Conservation (phyloP, 352 stramenopile genomes). For the Phytophthora syringae region DNA sequence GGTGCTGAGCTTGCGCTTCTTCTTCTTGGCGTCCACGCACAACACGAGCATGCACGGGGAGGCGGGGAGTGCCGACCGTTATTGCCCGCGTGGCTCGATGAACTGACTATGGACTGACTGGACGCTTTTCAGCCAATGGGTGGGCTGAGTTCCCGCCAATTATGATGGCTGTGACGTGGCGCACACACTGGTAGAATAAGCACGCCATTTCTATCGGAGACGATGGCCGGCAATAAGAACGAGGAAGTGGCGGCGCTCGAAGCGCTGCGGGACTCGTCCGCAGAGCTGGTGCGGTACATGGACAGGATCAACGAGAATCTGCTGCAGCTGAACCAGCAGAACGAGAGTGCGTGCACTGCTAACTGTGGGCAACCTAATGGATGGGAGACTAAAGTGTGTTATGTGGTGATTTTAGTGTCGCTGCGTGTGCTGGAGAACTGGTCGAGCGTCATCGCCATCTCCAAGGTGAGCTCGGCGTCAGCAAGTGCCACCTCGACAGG, state of each 20-base stretch:
- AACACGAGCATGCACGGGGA: constrained; percentile 38
- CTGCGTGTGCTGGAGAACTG: constrained; percentile 84
- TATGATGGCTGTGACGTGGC: constrained; percentile 26
- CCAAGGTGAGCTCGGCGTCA: constrained; percentile 49
- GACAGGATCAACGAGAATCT: constrained; percentile 81
- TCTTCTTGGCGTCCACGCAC: constrained; percentile 70
- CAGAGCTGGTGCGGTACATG: constrained; percentile 75
- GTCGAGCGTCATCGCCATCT: constrained; percentile 80
- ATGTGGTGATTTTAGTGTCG: constrained; percentile 49
- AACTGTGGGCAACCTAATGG: not conserved
- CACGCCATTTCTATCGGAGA: too few species aligned
- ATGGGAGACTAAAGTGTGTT: not conserved
- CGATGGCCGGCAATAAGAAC: constrained; percentile 62
- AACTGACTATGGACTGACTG: constrained; percentile 25
- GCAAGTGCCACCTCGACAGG: constrained; percentile 26
- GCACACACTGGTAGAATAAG: not conserved
- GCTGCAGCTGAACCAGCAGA: constrained; percentile 81
- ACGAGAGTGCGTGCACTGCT: constrained; percentile 60
- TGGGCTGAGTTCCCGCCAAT: not conserved
- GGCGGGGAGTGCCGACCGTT: constrained; percentile 12
- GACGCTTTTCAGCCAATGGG: constrained; percentile 28
- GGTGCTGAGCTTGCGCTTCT: constrained; percentile 87
- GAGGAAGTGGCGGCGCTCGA: constrained; percentile 84
- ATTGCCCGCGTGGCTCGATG: constrained; percentile 2
- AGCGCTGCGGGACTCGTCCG: constrained; percentile 78